A percentile compares a stretch with the other conserved stretches of the same genome.
These are phyloP conservation scores for Juglanconis sp. DNA, from an alignment of 2,329 filamentous ascomycete genomes.

Conservation along the genomic window DNA sequence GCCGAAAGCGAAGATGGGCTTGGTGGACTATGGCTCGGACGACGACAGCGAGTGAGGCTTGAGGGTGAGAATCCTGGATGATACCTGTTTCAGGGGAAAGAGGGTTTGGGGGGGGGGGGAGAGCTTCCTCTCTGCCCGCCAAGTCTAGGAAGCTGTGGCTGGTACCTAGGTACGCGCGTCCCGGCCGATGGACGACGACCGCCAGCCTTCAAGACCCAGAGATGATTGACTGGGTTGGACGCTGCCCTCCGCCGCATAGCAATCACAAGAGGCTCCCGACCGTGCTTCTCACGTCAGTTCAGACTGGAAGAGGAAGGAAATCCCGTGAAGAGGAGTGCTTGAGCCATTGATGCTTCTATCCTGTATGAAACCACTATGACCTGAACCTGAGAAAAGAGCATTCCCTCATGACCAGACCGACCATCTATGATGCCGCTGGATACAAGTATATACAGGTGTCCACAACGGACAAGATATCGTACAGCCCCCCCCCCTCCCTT, in stretches of 20 bases:
- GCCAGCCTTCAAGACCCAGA: background rate
- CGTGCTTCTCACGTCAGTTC: too few relatives aligned
- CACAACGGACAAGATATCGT: background rate
- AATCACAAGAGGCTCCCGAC: too few relatives aligned
- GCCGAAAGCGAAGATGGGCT: conserved; percentile 32
- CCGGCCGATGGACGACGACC: too few relatives aligned
- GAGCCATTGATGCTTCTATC: conserved; percentile 10
- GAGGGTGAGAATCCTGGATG: background rate
- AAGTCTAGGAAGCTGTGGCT: too few relatives aligned
- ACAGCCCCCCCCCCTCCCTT: background rate
- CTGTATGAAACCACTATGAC: background rate
- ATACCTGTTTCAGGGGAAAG: too few relatives aligned
- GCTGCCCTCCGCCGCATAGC: too few relatives aligned
- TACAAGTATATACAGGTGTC: background rate
- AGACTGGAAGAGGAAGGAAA: background rate
- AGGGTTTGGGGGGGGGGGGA: too few relatives aligned
- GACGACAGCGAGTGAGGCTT: conserved; percentile 37
- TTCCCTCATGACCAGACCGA: background rate
- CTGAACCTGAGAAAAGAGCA: background rate
- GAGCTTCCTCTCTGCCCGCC: too few relatives aligned
- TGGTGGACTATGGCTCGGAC: conserved; percentile 58
- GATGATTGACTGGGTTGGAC: background rate
- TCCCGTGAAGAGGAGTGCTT: conserved; percentile 6
- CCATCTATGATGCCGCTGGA: background rate
- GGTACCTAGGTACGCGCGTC: too few relatives aligned